These are phyloP conservation scores for Elsinoe necatrix DNA, from an alignment of 2,329 filamentous ascomycete species.

Conservation along the genomic window DNA sequence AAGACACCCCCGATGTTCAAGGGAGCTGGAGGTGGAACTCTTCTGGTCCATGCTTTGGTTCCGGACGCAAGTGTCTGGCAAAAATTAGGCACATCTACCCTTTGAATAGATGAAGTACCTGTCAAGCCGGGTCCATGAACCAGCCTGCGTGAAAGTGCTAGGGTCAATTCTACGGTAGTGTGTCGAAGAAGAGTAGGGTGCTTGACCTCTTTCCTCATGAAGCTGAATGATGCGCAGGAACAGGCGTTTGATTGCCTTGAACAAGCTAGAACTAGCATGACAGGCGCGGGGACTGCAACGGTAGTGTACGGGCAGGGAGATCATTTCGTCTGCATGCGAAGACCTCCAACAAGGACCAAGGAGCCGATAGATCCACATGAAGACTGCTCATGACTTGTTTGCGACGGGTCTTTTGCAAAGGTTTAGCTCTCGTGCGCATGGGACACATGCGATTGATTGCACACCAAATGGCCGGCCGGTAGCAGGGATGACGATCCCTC, in stretches of 20 bases:
- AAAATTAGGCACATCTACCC: conserved; percentile 4
- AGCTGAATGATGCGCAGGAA: conserved; percentile 8
- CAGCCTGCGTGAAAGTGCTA: background rate
- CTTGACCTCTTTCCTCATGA: background rate
- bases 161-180: background rate
- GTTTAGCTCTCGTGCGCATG: background rate
- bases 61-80: conserved; percentile 2
- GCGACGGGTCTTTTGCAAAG: background rate
- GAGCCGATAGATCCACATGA: background rate
- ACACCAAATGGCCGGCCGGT: conserved; percentile 4
- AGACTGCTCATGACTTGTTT: background rate
- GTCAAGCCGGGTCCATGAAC: conserved; percentile 1
- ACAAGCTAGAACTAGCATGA: background rate
- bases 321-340: background rate
- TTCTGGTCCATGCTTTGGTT: background rate
- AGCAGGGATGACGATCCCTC: conserved; percentile 4
- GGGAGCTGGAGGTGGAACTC: conserved; percentile 1
- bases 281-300: background rate
- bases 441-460: background rate
- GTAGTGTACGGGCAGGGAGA: background rate
- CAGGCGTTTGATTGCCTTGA: background rate
- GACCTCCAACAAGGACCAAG: background rate
- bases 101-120: background rate
- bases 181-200: background rate
- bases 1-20: background rate